Base-by-base conservation (phyloP, 495 filamentous ascomycete genomes). In the Penicillium diatomitis region DNA sequence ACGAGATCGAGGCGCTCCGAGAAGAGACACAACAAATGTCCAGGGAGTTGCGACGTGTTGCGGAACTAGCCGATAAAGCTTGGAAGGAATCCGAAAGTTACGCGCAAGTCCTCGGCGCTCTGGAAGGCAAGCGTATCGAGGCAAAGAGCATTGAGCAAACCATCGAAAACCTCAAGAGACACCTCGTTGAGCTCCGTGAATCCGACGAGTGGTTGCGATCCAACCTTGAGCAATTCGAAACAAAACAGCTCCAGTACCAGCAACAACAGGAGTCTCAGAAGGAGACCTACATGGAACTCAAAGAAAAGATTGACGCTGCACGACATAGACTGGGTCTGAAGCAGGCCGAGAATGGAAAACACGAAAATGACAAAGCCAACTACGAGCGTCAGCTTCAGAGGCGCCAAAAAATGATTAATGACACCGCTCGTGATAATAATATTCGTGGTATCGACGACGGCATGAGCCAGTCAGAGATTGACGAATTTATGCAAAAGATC, bases 401-500 rank as follows among this genome's bases (percentile, higher is more conserved):
- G 28, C 83, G 91, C 29, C 75, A 83, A 50, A 71, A 69, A 2
- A 76, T 94, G 64, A 82, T 96, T 49, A 87, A 79, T 53, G 84
- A 94, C 8, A 78, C 86, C 38, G 86, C 90, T 11, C 76, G 82
- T 30, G 72, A 70, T n/a, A 88, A 96, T 62, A 84, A 80, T 48
- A 85, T 97, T 47, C 82, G 86, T 20, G 90, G 90, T 0, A 91
- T 87, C 56, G 87, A 95, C 46, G 77, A 78, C 7, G 80, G 89
- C 36, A 66, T 96, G 44, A 82, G 84, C 44, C 88, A 94, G 48
- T 66, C 66, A 3, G 79, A 84, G 37, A 82, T 96, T 29, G 67
- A 77, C 28, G 76, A 82, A 30, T 96, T 96, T 64, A 86, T 88
- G 65, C 79, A 78, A 30, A 83, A 83, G 52, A 78, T 96, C 41